phyloP scores from a whole-genome alignment of 495 filamentous ascomycete species.

The Choiromyces venosus region DNA sequence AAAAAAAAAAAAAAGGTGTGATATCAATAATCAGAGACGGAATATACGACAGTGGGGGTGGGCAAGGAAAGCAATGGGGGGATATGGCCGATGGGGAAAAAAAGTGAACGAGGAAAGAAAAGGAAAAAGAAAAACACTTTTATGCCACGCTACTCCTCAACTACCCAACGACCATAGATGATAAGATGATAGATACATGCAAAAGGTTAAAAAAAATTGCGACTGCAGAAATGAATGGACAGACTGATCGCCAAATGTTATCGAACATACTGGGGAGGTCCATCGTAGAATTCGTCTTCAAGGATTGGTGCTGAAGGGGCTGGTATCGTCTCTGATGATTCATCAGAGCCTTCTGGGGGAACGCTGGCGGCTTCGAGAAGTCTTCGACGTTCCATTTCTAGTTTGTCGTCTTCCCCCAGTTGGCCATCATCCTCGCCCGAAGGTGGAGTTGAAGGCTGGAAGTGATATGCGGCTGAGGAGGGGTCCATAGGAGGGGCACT shows the following conservation, averaged over 20 bases:
- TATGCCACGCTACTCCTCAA: constrained; percentile 16
- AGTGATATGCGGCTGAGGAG: constrained; percentile 16
- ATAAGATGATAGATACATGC: constrained; percentile 4
- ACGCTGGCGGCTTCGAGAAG: constrained; percentile 67
- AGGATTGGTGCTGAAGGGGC: neutral
- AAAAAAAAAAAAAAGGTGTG: neutral
- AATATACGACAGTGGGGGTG: constrained; percentile 3
- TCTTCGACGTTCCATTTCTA: constrained; percentile 71
- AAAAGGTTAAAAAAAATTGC: neutral
- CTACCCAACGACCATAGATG: constrained; percentile 5
- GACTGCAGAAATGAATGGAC: neutral
- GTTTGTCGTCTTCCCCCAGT: constrained; percentile 57
- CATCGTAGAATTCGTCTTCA: neutral
- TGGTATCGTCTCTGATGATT: neutral
- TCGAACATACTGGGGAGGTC: neutral
- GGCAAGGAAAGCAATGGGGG: constrained; percentile 15
- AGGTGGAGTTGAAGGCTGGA: constrained; percentile 32
- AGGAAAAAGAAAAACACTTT: constrained; percentile 26
- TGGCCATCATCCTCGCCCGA: constrained; percentile 11
- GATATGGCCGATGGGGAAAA: too few relatives aligned
- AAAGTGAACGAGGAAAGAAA: constrained; percentile 13
- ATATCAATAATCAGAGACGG: neutral
- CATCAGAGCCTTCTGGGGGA: constrained; percentile 43
- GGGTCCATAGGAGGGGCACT: constrained; percentile 24
- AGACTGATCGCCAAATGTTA: neutral